Conservation (phyloP, 441 rosid species). For the Metrosideros polymorpha region DNA sequence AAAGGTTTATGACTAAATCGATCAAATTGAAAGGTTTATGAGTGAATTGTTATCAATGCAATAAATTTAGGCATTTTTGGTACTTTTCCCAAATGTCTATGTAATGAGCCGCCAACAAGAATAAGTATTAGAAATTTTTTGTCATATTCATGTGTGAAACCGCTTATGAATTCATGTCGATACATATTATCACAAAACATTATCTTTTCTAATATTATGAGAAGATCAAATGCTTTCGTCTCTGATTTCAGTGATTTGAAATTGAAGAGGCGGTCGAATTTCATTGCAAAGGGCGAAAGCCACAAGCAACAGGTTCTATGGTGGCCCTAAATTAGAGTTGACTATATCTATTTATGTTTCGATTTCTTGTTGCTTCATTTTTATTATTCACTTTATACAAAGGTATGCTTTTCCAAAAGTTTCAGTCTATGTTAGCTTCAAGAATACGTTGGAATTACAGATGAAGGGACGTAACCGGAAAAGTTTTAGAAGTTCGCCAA, state of each 20-base stretch:
- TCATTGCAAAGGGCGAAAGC: too few relatives aligned
- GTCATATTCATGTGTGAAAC: neutral
- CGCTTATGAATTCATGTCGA: neutral
- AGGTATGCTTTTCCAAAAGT: neutral
- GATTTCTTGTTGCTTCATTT: neutral
- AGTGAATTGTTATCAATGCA: too few relatives aligned
- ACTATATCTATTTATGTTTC: neutral
- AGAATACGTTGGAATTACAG: neutral
- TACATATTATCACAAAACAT: neutral
- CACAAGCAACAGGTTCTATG: neutral
- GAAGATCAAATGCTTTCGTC: neutral
- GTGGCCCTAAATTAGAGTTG: neutral
- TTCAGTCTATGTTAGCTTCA: neutral
- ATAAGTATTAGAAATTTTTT: neutral
- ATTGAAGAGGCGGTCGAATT: neutral
- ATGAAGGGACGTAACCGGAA: neutral
- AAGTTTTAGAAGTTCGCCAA: neutral
- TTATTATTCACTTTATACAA: neutral
- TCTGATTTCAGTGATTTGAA: neutral
- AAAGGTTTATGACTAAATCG: too few relatives aligned
- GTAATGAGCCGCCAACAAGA: neutral
- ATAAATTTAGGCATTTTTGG: too few relatives aligned
- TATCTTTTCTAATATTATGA: neutral
- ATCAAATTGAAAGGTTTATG: too few relatives aligned
- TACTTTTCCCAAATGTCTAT: too few relatives aligned